Conservation (phyloP, 441 rosid genomes). For the Erysimum pusillum region DNA sequence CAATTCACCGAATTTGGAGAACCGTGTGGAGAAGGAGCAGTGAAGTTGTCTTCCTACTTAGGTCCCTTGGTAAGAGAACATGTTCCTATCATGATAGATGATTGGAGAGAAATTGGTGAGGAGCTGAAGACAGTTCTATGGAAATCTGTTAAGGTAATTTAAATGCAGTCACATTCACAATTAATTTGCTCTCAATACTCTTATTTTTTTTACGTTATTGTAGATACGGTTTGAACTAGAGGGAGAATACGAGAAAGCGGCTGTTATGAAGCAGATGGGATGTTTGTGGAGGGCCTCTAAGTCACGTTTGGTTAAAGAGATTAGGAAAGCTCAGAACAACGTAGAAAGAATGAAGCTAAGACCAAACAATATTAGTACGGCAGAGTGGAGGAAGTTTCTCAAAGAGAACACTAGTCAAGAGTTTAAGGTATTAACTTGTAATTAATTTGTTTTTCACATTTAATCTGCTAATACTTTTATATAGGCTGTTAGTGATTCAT, state of each 20-base stretch:
- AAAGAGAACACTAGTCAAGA: background rate
- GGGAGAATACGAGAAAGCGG: background rate
- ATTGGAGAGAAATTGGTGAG: background rate
- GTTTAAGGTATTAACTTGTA: background rate
- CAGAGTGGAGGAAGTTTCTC: background rate
- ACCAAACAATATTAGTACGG: background rate
- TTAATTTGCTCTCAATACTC: background rate
- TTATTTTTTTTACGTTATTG: background rate
- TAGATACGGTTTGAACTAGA: background rate
- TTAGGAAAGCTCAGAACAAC: background rate
- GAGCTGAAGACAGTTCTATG: background rate
- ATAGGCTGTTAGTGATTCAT: constrained; percentile 6
- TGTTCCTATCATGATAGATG: background rate
- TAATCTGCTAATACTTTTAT: background rate
- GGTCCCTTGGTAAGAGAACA: constrained; percentile 14
- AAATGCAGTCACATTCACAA: background rate
- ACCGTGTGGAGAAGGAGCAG: background rate
- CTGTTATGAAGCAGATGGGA: background rate
- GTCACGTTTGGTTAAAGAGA: background rate
- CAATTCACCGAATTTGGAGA: background rate
- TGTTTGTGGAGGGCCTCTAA: background rate
- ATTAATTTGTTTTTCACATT: background rate
- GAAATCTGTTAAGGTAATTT: constrained; percentile 4
- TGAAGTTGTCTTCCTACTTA: constrained; percentile 5
- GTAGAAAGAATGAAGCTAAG: background rate